Evolutionary conservation across 2,329 filamentous ascomycete genomes (phyloP), one percentile per base, ranked within the genome.

Genomic region (Massarina eburnea): DNA sequence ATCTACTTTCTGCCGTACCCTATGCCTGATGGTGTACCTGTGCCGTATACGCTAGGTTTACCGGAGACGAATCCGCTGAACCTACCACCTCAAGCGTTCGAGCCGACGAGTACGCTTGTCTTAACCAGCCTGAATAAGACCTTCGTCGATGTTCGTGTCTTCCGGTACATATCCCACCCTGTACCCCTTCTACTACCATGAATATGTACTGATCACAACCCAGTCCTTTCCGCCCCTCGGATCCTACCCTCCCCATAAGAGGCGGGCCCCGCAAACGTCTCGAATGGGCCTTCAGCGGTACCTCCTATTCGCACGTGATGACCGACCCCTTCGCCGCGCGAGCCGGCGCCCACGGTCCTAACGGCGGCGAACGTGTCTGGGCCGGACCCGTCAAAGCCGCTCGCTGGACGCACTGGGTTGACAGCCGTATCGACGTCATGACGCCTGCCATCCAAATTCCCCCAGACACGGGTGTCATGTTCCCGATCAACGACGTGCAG

Each of bases 261-360:
- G 66, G 62, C 21, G 63, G 69, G 49, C 57, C 18, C 14, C 58
- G 17, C 55, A 68, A 3, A 15, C 58, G 71, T 1, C 72, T 88
- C 2, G 83, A 87, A 55, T 88, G 85, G 85, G 84, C 79, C 3
- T 84, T 87, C 53, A 81, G 80, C 0, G 84, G 84, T 2, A 74
- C 67, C 1, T 80, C 80, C 1, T 12, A 26, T 2, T 20, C 21
- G 10, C 2, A 1, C 2, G 8, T 34, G 12, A 48, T 46, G 21
- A 22, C 41, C 8, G 43, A 46, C 30, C 46, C 48, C 1, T 44
- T 24, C 20, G 18, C 18, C 2, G 21, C 32, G 12, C 10, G 24
- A 10, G 6, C 24, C 24, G 24, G 7, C 24, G 24, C 24, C 24
- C 10, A 7, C 24, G 24, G 24, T 10, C 18, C 39, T 10, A 21